Base-by-base conservation (phyloP, 1,139 yeast genomes). In the Pichia sp. region DNA sequence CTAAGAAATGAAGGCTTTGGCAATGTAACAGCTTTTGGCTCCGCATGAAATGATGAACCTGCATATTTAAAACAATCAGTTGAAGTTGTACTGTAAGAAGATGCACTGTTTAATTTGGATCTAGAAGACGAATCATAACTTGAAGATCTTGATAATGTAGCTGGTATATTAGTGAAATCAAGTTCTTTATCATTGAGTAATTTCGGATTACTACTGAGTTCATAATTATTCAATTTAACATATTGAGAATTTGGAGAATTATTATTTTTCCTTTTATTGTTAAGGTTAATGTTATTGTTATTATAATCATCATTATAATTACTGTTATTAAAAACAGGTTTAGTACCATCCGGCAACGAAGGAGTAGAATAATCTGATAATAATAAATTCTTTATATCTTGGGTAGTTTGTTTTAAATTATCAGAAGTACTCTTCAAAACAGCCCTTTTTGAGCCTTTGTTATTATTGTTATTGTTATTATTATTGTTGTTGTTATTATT, bases 11-110 rank as follows among this genome's bases (percentile, higher is more conserved):
- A 68, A 7, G 82, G 82, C 53, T 75, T 76, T 29, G 81, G 81
- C 50, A 76, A 67, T 33, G 74, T 72, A 51, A 75, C 63, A 4
- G 81, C 80, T 36, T 76, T 76, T 0, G 82, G 82, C 20, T 80
- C 74, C 24, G 77, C 71, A 59, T 73, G 78, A 56, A 76, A 76
- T 35, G 80, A 73, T 35, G 80, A 72, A 20, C 82, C 82, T 43
- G 82, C 82, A 59, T 75, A 76, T 36, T 60, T 59, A 27, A 34
- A n/a, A 37, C 29, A 30, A 11, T 41, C 39, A 9, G 45, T 35
- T 20, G 45, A 36, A 24, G 11, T 25, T 25, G 50, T 36, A 27
- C 43, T 39, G 23, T 39, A 22, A 5, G 49, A 46, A 3, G 47
- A 46, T 8, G 46, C 39, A 37, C 47, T 46, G 12, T 26, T 26